Evolutionary conservation across 2,329 filamentous ascomycete genomes (phyloP).

Genomic region (Leptoxyphium fumago): DNA sequence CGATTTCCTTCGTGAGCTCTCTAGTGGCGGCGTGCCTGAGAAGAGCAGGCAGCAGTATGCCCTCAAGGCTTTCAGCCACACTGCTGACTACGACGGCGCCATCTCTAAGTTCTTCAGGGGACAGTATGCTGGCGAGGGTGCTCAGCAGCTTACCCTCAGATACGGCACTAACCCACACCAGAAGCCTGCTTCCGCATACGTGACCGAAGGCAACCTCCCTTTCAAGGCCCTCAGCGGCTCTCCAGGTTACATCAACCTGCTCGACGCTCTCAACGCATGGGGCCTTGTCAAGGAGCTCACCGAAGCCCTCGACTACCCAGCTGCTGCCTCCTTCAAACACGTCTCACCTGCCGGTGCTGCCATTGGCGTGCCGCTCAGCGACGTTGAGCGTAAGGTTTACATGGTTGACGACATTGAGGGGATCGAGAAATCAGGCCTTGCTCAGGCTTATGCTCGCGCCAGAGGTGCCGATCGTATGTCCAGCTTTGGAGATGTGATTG

Average conservation of each 20-base stretch:
- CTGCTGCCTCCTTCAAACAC: constrained; percentile 97
- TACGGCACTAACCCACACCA: constrained; percentile 98
- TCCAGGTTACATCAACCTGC: constrained; percentile 92
- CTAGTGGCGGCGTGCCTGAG: constrained; percentile 72
- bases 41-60: constrained; percentile 77
- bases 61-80: constrained; percentile 96
- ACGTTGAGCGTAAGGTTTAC: constrained; percentile 90
- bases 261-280: constrained; percentile 95
- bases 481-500: constrained; percentile 93
- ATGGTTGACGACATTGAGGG: constrained; percentile 93
- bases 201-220: constrained; percentile 59
- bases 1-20: constrained; percentile 82
- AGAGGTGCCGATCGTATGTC: constrained; percentile 97
- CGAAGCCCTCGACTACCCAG: constrained; percentile 70
- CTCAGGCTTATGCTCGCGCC: constrained; percentile 90
- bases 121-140: constrained; percentile 76
- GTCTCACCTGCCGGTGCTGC: constrained; percentile 93
- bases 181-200: constrained; percentile 82
- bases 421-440: constrained; percentile 70
- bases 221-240: constrained; percentile 86
- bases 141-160: constrained; percentile 70
- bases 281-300: constrained; percentile 92
- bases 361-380: constrained; percentile 73
- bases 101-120: constrained; percentile 97
- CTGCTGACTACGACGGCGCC: constrained; percentile 86